phyloP scores from a whole-genome alignment of 2,329 filamentous ascomycete species.

The Botrytis elliptica region DNA sequence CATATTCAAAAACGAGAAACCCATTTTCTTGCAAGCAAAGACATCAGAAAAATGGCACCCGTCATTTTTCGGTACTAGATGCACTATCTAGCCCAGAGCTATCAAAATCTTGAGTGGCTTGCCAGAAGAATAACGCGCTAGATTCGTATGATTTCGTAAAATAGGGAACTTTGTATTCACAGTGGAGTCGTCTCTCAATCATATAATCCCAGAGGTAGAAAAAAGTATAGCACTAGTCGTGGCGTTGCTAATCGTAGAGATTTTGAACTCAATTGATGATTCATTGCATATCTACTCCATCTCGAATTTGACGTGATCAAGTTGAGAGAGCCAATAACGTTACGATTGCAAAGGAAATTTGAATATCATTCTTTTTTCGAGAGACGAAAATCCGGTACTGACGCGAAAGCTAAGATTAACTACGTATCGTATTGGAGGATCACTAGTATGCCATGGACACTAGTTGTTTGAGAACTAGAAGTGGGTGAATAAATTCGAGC shows the following conservation, averaged over 20 bases:
- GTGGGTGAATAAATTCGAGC: background rate
- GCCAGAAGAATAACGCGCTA: background rate
- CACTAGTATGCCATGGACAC: background rate
- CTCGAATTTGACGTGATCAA: background rate
- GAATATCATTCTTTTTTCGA: background rate
- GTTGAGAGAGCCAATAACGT: background rate
- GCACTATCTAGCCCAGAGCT: background rate
- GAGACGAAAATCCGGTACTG: background rate
- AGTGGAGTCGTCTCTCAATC: background rate
- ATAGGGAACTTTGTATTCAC: too few relatives aligned
- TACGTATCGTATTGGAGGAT: background rate
- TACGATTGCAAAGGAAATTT: background rate
- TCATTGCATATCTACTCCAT: background rate
- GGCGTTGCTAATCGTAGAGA: accelerated
- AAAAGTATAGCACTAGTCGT: background rate
- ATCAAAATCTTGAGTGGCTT: background rate
- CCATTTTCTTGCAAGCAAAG: background rate
- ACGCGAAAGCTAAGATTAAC: background rate
- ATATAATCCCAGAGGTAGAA: too few relatives aligned
- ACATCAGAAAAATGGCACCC: background rate
- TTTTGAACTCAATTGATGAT: background rate
- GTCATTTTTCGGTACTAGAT: background rate
- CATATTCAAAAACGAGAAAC: background rate
- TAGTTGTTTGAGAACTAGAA: accelerated
- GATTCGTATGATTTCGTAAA: background rate